Evolutionary conservation across 192 early-diverging fungal genomes (phyloP).

Genomic region (Umbelopsis ramanniana): DNA sequence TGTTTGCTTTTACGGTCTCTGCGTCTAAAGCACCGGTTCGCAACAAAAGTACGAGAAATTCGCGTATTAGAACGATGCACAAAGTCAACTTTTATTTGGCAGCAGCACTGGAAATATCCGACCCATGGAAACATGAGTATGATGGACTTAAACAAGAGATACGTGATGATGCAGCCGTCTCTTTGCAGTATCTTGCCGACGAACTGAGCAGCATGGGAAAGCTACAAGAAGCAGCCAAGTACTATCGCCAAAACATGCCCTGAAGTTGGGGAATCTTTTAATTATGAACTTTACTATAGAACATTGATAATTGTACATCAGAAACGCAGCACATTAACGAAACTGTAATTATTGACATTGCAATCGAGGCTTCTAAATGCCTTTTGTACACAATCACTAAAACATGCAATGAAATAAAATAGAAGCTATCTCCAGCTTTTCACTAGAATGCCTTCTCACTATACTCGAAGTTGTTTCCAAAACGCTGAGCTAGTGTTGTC

Average conservation of each 20-base stretch:
- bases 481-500: constrained; percentile 29
- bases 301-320: constrained; percentile 2
- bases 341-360: background rate
- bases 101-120: background rate
- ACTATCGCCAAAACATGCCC: background rate
- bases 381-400: background rate
- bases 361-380: too few species aligned
- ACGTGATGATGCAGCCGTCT: background rate
- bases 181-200: background rate
- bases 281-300: background rate
- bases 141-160: background rate
- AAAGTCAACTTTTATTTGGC: background rate
- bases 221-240: background rate
- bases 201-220: background rate
- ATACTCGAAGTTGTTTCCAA: constrained; percentile 7
- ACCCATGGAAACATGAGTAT: background rate
- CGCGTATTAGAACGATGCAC: background rate
- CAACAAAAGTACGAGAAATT: background rate
- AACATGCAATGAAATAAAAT: background rate
- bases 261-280: background rate
- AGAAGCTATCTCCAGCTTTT: background rate
- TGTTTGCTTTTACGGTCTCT: background rate
- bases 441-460: background rate
- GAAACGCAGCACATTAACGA: background rate
- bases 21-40: background rate